Base-by-base conservation (phyloP, 2,329 filamentous ascomycete species). In the Blastomyces gilchristii region DNA sequence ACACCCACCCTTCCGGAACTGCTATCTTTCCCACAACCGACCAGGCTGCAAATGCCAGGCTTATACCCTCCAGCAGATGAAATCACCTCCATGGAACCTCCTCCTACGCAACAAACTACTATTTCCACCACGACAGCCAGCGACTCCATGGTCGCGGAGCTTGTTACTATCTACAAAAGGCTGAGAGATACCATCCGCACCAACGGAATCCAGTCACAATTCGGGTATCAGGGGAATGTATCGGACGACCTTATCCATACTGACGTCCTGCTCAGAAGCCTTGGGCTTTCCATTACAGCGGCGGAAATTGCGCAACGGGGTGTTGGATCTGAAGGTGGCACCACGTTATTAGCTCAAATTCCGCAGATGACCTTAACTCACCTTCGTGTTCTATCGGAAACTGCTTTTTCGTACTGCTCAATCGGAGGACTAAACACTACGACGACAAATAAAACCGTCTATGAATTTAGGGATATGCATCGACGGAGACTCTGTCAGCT, bases 291-390 rank as follows among this genome's bases (percentile, higher is more conserved):
- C 0, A 91, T 99, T 64, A 87, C 91, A 9, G 87, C 91, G 0
- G 86, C 90, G 3, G 94, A 99, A 76, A 96, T 97, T 67, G 87
- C 92, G 66, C 91, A 97, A 73, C 88, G 94, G 69, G 94, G 94
- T 7, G 81, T 91, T 3, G 88, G 90, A 68, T 85, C 86, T 28
- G 84, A 88, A 67, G 83, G 84, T 57, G 87, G 89, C 62, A 82
- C 85, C 74, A 93, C 88, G 5, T 78, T 97, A 56, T 76, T 97
- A 25, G 88, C 93, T 67, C 91, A 87, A 70, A 88, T 97, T 60
- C 87, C 94, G 0, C 88, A 93, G 63, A 87, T 96, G 72, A 83
- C 85, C 1, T 79, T 99, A 64, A 94, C 90, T 1, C 91, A 97
- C 72, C 81, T 99, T 37, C 89, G 92, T 58, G 87, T 97, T 37